Conservation (phyloP, 139 green algal species). For the Chlorella ohadii region DNA sequence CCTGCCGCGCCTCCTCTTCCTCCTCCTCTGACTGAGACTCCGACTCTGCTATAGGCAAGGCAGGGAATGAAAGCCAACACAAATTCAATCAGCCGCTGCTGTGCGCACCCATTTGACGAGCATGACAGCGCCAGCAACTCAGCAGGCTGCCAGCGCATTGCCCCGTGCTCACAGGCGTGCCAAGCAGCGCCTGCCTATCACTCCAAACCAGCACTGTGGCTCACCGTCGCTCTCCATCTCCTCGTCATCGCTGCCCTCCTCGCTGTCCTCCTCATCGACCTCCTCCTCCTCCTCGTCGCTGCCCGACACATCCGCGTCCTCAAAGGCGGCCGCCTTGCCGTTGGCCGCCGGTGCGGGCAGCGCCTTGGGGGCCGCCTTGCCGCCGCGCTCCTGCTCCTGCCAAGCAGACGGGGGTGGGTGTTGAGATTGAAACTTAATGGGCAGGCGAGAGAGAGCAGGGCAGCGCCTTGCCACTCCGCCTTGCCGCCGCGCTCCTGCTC, state of each 20-base stretch:
- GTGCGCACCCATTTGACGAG: too few relatives aligned
- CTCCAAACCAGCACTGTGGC: background rate
- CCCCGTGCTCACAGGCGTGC: too few relatives aligned
- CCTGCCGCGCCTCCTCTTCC: conserved; percentile 6
- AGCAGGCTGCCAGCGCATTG: too few relatives aligned
- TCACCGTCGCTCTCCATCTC: conserved; percentile 5
- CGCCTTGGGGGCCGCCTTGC: background rate
- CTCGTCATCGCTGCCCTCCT: conserved; percentile 25
- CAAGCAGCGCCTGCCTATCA: too few relatives aligned
- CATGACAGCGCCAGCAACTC: too few relatives aligned
- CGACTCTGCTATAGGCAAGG: background rate
- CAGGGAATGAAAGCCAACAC: too few relatives aligned
- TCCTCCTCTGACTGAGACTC: conserved; percentile 18
- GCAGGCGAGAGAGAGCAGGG: too few relatives aligned
- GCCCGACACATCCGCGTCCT: background rate
- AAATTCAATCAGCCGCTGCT: too few relatives aligned
- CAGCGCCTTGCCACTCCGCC: too few relatives aligned
- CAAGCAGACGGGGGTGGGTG: too few relatives aligned
- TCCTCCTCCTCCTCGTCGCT: conserved; percentile 29
- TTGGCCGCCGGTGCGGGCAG: background rate
- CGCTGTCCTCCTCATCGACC: conserved; percentile 27
- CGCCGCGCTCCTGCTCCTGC: conserved; percentile 8
- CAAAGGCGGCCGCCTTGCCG: background rate
- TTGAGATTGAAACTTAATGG: too few relatives aligned
- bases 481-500: too few relatives aligned